Evolutionary conservation across 2,329 filamentous ascomycete species (phyloP), one percentile per base, ranked within the genome.

Genomic region (Trichoderma citrinoviride): DNA sequence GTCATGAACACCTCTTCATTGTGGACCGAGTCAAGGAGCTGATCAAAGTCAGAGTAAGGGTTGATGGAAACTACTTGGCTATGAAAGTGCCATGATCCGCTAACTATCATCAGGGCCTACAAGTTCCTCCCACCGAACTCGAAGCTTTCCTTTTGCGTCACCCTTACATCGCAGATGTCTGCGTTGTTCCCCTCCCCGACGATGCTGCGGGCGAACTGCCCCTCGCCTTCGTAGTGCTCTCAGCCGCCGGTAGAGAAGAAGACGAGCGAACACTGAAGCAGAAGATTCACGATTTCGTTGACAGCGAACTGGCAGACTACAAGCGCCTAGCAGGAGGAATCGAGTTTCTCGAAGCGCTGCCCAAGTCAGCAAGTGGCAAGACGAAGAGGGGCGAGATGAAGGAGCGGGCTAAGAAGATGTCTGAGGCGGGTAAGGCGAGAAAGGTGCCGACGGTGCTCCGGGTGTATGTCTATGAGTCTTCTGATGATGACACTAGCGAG

Each of bases 61-160:
- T 17, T 15, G 14, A 2, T 8, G 12, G 4, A 23, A 3, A 8
- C 3, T 29, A 17, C 41, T 41, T 7, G 23, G 7, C 10, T 12
- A 15, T n/a, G n/a, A n/a, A n/a, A n/a, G n/a, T n/a, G n/a, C n/a
- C n/a, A n/a, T n/a, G n/a, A n/a, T n/a, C n/a, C n/a, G n/a, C 17
- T 49, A 37, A 33, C 37, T 14, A 23, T 7, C 49, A 17, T 25
- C 5, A 61, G 87, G 92, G 91, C 69, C 88, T 86, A 55, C 89
- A 91, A 84, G 89, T 91, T 19, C 88, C 89, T 2, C 89, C 89
- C 0, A 88, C 89, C 1, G 89, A 91, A 71, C 81, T 91, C 2
- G 89, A 91, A 77, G 85, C 87, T 6, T 85, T 89, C 70, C 78
- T 91, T 8, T 82, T 90, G 8, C 83, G 84, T 0, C 88, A 91